These are phyloP conservation scores for Fusarium continuum DNA, from an alignment of 2,329 filamentous ascomycete species.

Conservation along the genomic window DNA sequence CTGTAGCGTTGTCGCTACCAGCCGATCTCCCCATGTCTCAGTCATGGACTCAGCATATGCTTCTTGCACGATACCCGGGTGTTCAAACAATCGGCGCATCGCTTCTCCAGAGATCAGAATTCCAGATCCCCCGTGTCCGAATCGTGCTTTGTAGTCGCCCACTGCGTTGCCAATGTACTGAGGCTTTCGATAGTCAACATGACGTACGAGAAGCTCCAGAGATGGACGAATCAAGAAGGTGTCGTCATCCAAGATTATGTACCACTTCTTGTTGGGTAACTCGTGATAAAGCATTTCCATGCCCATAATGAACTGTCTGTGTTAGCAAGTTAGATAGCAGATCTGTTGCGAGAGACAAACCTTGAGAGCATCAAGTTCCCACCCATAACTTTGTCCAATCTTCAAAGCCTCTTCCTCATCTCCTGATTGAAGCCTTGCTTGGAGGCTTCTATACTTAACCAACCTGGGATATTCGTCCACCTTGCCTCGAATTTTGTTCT, in stretches of 20 bases:
- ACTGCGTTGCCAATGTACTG: conserved; percentile 66
- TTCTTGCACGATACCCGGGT: conserved; percentile 53
- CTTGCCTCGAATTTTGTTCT: conserved; percentile 44
- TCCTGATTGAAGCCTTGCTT: conserved; percentile 50
- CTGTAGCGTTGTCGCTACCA: conserved; percentile 63
- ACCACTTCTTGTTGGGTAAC: conserved; percentile 67
- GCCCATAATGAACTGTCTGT: conserved; percentile 61
- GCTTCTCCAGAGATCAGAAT: conserved; percentile 62
- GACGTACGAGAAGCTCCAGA: conserved; percentile 57
- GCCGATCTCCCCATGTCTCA: conserved; percentile 63
- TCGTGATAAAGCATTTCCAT: conserved; percentile 61
- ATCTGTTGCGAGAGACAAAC: conserved; percentile 42
- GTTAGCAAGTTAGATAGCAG: conserved; percentile 8
- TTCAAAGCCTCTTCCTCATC: conserved; percentile 51
- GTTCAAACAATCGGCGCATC: conserved; percentile 57
- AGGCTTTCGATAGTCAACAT: conserved; percentile 57
- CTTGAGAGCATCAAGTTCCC: conserved; percentile 62
- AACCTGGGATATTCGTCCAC: conserved; percentile 48
- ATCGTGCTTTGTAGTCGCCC: conserved; percentile 63
- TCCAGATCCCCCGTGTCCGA: conserved; percentile 66
- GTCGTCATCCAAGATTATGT: conserved; percentile 66
- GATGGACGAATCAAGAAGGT: conserved; percentile 63
- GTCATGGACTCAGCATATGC: conserved; percentile 59
- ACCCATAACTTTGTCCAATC: conserved; percentile 54
- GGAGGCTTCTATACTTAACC: conserved; percentile 53